These are phyloP conservation scores for Pulveroboletus sp. DNA, from an alignment of 768 basidiomycete genomes.

Conservation along the genomic window DNA sequence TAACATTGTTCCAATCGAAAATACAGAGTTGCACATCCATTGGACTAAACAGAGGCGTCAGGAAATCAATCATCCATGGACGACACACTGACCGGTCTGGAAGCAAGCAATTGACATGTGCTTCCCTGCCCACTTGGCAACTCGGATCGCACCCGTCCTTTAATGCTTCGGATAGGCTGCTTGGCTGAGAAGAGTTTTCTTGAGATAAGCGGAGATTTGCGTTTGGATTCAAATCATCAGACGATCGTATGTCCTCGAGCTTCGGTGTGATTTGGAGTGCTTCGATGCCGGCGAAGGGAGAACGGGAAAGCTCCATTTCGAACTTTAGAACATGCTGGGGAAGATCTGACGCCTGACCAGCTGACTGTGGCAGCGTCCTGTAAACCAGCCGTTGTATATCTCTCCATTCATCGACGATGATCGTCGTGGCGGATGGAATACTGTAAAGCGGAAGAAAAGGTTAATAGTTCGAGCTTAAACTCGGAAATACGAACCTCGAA, in stretches of 20 bases:
- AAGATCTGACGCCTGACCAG: constrained; percentile 3
- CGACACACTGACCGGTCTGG: constrained; percentile 48
- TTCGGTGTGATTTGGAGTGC: not conserved
- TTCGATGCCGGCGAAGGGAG: not conserved
- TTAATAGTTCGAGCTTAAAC: not conserved
- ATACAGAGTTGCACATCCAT: constrained; percentile 56
- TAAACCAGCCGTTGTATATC: constrained; percentile 50
- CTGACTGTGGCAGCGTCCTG: constrained; percentile 29
- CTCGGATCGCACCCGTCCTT: constrained; percentile 5
- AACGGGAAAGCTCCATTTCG: constrained; percentile 34
- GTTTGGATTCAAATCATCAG: not conserved
- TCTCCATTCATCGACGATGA: constrained; percentile 29
- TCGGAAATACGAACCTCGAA: constrained; percentile 41
- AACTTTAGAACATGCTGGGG: constrained; percentile 34
- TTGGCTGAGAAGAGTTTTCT: not conserved
- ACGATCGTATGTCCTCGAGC: not conserved
- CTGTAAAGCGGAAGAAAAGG: constrained; percentile 26
- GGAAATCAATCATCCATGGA: not conserved
- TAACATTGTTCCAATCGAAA: constrained; percentile 31
- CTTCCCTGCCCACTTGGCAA: constrained; percentile 39
- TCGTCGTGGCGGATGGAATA: constrained; percentile 35
- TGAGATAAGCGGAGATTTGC: not conserved
- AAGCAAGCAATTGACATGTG: constrained; percentile 47
- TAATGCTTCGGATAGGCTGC: not conserved
- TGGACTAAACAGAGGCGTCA: constrained; percentile 36